Conservation (phyloP, 805 yeast genomes). For the Debaryomyces maramus region DNA sequence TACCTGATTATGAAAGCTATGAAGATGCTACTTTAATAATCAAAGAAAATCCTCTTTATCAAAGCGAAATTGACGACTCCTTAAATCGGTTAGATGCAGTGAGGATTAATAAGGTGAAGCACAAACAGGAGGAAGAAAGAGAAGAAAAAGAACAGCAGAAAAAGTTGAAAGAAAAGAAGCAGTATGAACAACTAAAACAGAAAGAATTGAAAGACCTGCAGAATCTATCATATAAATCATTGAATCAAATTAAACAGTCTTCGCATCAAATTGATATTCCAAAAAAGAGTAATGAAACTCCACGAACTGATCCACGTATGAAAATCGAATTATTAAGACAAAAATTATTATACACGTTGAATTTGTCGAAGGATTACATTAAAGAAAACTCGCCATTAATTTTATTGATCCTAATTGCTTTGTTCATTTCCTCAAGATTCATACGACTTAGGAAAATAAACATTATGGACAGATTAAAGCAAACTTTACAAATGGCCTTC, state of each 20-base stretch:
- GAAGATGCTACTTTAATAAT: constrained; percentile 28
- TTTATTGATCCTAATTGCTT: constrained; percentile 19
- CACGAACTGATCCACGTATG: constrained; percentile 2
- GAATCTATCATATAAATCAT: constrained; percentile 29
- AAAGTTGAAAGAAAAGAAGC: constrained; percentile 15
- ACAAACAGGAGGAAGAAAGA: constrained; percentile 10
- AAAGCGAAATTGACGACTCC: constrained; percentile 6
- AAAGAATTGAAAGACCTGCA: constrained; percentile 19
- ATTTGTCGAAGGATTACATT: constrained; percentile 22
- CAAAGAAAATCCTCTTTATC: constrained; percentile 19
- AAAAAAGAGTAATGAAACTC: neutral
- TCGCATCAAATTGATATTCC: neutral
- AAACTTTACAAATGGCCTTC: constrained; percentile 45
- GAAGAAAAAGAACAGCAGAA: constrained; percentile 14
- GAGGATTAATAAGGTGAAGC: constrained; percentile 8
- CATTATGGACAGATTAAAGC: constrained; percentile 29
- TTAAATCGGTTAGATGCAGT: constrained; percentile 8
- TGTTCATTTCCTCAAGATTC: constrained; percentile 21
- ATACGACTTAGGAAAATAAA: constrained; percentile 25
- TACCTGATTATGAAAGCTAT: constrained; percentile 29
- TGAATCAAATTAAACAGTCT: constrained; percentile 27
- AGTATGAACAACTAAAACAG: constrained; percentile 19
- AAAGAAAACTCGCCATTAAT: constrained; percentile 30
- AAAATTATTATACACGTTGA: constrained; percentile 17
- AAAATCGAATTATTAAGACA: constrained; percentile 10